Percentiles rank a stretch among this genome's conserved stretches.
Evolutionary conservation across 106 monocot genomes (phyloP).

Genomic region (Apostasia shenzhenica): DNA sequence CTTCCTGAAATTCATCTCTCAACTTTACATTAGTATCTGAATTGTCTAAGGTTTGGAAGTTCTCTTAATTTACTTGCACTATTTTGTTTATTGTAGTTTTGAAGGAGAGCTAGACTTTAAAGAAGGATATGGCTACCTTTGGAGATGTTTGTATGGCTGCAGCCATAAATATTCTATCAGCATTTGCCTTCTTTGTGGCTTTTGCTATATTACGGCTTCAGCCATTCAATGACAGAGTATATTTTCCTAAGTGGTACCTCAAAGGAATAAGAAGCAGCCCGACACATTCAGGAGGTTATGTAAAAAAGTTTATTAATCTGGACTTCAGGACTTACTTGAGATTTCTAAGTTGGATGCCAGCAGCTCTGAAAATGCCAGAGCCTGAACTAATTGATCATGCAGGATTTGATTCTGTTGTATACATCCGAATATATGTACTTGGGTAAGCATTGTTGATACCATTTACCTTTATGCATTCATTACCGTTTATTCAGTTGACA

Average conservation of each 20-base stretch:
- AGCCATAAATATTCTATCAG: constrained; percentile 74
- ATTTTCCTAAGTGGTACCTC: constrained; percentile 95
- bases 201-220: constrained; percentile 84
- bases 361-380: constrained; percentile 84
- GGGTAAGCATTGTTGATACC: constrained; percentile 33
- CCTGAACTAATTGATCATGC: constrained; percentile 85
- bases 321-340: constrained; percentile 55
- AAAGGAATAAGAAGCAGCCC: constrained; percentile 79
- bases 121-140: constrained; percentile 61
- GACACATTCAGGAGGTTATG: constrained; percentile 30
- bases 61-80: background rate
- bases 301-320: constrained; percentile 68
- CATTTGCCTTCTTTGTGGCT: constrained; percentile 55
- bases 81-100: background rate
- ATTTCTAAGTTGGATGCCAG: constrained; percentile 95
- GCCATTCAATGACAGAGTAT: constrained; percentile 92
- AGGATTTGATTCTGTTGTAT: constrained; percentile 83
- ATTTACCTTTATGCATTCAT: background rate
- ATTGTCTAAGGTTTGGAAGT: background rate
- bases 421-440: constrained; percentile 80
- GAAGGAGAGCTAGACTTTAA: background rate
- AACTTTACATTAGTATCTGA: background rate
- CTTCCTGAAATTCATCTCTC: background rate
- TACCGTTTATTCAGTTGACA: background rate
- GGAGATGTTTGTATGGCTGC: constrained; percentile 67